Evolutionary conservation across 1,284 basidiomycete genomes (phyloP).

Genomic region (Cryptococcus deneoformans): DNA sequence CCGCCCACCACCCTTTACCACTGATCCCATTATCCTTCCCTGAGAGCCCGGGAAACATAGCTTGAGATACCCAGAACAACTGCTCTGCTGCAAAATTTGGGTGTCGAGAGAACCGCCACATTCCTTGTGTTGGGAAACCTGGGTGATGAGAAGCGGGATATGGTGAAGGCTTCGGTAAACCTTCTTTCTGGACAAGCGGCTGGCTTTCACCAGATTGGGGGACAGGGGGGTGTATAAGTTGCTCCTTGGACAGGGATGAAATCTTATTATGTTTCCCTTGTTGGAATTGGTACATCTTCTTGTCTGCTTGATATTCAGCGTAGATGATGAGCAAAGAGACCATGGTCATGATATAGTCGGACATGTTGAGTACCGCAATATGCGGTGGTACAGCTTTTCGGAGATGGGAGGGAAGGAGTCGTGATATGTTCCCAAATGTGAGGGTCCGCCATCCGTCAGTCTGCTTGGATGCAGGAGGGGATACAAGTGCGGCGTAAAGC

Average conservation of each 20-base stretch:
- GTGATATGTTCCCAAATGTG: slow-evolving; percentile 11
- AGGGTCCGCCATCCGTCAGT: slow-evolving; percentile 37
- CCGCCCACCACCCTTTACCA: slow-evolving; percentile 22
- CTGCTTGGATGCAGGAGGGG: slow-evolving; percentile 48
- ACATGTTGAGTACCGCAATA: slow-evolving; percentile 53
- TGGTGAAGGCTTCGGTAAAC: slow-evolving; percentile 17
- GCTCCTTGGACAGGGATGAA: slow-evolving; percentile 8
- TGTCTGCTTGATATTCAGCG: slow-evolving; percentile 79
- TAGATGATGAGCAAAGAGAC: slow-evolving; percentile 59
- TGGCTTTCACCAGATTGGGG: slow-evolving; percentile 2
- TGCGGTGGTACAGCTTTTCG: slow-evolving; percentile 44
- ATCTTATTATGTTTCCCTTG: slow-evolving; percentile 64
- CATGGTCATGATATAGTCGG: slow-evolving; percentile 62
- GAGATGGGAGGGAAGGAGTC: slow-evolving; percentile 12
- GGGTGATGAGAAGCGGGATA: slow-evolving; percentile 59
- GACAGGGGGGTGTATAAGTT: slow-evolving; percentile 7
- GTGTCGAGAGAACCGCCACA: slow-evolving; percentile 84
- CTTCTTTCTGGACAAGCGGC: slow-evolving; percentile 8
- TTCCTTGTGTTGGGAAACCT: slow-evolving; percentile 78
- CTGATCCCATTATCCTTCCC: slow-evolving; percentile 25
- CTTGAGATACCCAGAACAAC: slow-evolving; percentile 67
- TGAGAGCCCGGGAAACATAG: slow-evolving; percentile 35
- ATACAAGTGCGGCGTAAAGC: slow-evolving; percentile 38
- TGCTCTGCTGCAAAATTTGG: slow-evolving; percentile 92
- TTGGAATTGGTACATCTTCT: slow-evolving; percentile 81